Conservation (phyloP, 179 eudicot genomes). For the Carnegiea gigantea region DNA sequence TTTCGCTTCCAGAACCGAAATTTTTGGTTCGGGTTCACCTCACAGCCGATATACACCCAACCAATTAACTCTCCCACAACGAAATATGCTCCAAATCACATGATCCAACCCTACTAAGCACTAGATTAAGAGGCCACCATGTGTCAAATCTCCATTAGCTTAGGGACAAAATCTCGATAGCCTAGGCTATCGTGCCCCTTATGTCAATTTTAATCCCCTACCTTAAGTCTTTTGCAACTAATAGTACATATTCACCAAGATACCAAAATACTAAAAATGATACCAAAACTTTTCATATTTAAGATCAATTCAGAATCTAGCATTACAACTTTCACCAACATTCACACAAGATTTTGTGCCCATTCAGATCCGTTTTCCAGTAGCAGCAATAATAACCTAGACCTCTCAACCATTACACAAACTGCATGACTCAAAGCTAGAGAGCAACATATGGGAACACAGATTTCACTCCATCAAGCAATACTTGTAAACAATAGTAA, state of each 20-base stretch:
- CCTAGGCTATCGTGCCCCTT: not conserved
- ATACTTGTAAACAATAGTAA: not conserved
- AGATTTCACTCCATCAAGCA: not conserved
- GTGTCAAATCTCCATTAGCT: not conserved
- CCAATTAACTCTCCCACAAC: not conserved
- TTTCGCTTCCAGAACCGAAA: not conserved
- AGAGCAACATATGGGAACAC: not conserved
- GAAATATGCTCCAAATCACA: not conserved
- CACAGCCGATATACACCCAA: not conserved
- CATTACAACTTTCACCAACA: too few species aligned
- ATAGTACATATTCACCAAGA: not conserved
- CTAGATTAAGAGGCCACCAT: not conserved
- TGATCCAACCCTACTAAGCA: not conserved
- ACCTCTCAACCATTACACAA: not conserved
- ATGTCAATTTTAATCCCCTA: not conserved
- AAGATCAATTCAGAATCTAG: not conserved
- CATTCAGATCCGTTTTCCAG: not conserved
- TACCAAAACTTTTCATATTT: not conserved
- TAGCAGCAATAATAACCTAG: not conserved
- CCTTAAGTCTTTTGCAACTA: not conserved
- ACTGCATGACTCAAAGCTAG: not conserved
- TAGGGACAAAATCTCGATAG: not conserved
- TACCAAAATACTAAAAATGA: not conserved
- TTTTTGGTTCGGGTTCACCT: not conserved
- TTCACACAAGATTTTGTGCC: not conserved